Percentiles rank a stretch among this genome's conserved stretches.
These are phyloP conservation scores for Chytriomyces sp. DNA, from an alignment of 192 early-diverging fungal genomes.

Conservation along the genomic window DNA sequence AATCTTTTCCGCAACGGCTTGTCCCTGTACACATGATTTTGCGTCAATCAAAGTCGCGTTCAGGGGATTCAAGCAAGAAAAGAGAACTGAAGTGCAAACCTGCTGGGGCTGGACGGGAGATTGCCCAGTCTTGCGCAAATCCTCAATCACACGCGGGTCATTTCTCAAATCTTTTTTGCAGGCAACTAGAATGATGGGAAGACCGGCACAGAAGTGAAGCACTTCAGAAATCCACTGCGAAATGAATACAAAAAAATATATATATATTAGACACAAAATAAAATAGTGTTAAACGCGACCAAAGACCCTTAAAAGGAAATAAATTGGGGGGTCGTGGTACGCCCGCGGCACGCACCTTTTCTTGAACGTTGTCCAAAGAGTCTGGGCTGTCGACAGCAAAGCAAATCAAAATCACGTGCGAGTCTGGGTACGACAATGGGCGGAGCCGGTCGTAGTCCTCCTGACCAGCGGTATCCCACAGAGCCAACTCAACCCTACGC, in stretches of 20 bases:
- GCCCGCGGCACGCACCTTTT: slow-evolving; percentile 55
- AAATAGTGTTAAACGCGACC: not conserved
- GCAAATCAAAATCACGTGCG: slow-evolving; percentile 91
- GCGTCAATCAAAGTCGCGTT: not conserved
- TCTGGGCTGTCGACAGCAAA: slow-evolving; percentile 84
- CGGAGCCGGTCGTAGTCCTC: slow-evolving; percentile 97
- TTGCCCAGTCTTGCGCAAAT: slow-evolving; percentile 74
- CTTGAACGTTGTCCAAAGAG: slow-evolving; percentile 78
- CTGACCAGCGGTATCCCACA: slow-evolving; percentile 98
- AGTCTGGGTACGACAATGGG: slow-evolving; percentile 88
- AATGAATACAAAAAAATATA: not conserved
- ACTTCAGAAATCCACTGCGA: slow-evolving; percentile 88
- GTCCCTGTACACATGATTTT: slow-evolving; percentile 52
- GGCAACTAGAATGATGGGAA: slow-evolving; percentile 85
- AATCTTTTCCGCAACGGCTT: slow-evolving; percentile 80
- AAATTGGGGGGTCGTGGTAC: not conserved
- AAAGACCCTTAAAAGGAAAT: not conserved
- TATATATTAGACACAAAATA: no score
- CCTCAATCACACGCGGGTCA: slow-evolving; percentile 76
- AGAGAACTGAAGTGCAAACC: slow-evolving; percentile 45
- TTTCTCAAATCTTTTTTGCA: slow-evolving; percentile 90
- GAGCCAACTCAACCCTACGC: slow-evolving; percentile 82
- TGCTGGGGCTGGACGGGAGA: slow-evolving; percentile 76
- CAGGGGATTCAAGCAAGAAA: no score
- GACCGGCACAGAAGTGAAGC: slow-evolving; percentile 79